A percentile compares a stretch with the other conserved stretches of the same genome.
These are phyloP conservation scores for Hygrophorus pudorinus DNA, from an alignment of 768 basidiomycete species.

Conservation along the genomic window DNA sequence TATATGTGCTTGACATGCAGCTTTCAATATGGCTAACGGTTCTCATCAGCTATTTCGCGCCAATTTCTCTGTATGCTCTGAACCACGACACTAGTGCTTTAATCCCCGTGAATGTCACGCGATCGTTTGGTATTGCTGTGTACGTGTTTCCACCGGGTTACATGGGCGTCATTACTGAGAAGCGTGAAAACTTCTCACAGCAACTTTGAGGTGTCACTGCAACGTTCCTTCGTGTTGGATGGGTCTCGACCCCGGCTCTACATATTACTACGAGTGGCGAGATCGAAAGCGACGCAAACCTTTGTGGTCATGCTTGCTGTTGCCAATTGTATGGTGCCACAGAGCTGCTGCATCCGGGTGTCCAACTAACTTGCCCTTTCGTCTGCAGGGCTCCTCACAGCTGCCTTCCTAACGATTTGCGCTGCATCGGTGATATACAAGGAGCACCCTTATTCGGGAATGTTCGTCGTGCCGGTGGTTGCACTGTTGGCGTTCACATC, in stretches of 20 bases:
- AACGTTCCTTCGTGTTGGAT: neutral
- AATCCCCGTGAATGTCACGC: neutral
- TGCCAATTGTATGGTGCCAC: neutral
- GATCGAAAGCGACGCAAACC: neutral
- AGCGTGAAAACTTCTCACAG: neutral
- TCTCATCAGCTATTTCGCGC: neutral
- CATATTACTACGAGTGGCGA: neutral
- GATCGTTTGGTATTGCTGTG: neutral
- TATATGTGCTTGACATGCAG: neutral
- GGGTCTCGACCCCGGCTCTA: neutral
- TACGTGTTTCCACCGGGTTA: too few species aligned
- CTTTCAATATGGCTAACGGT: neutral
- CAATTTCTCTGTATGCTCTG: neutral
- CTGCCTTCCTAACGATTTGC: neutral
- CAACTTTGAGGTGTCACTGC: neutral
- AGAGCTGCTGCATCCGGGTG: neutral
- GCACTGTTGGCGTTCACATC: slow-evolving; percentile 17
- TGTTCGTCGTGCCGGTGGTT: slow-evolving; percentile 15
- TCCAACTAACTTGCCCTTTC: neutral
- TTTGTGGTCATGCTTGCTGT: neutral
- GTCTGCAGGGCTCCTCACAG: neutral
- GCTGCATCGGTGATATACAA: neutral
- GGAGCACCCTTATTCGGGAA: slow-evolving; percentile 10
- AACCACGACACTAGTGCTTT: neutral
- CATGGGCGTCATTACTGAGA: neutral